Evolutionary conservation across 176 grass and related monocot genomes (phyloP), one percentile per base, ranked within the genome.

Genomic region (Metroxylon sagu): DNA sequence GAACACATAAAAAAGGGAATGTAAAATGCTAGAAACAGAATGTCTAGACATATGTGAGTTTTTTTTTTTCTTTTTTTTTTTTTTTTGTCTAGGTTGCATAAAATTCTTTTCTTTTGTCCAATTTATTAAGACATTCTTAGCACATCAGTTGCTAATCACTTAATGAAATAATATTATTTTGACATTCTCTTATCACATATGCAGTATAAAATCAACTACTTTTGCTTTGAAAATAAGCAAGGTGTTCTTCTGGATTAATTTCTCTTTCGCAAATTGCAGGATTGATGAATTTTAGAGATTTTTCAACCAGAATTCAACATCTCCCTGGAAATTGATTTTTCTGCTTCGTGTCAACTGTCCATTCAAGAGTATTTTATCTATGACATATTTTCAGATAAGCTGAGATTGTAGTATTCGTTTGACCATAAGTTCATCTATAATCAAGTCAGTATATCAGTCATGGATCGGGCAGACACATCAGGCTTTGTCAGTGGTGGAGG

Each of bases 401-500:
- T 43, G 60, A 23, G 63, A 56, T 68, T 39, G n/a, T n/a, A 53
- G 29, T 63, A 43, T 18, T 16, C 18, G 54, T 39, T 53, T 54
- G 29, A 26, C 43, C 10, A 50, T n/a, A 54, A 53, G 15, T 25
- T 54, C 48, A 31, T 62, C 49, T 50, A 39, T 18, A 55, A 48
- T 63, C 75, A 17, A 43, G 35, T 49, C 65, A 75, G 25, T 16
- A 64, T 60, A 19, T 66, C 19, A 75, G 54, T 74, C 65, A 98
- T 98, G 93, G 87, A 98, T 60, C 83, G 87, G 59, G 66, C 76
- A 26, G 93, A 98, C 77, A 92, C 84, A 75, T 88, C 87, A 73
- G 93, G 93, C 65, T 98, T 98, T 76, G 70, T 98, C 58, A 83
- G 87, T 54, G 73, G 84, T 71, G 93, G 84, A 65, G 28, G 70